These are phyloP conservation scores for Jamesozyma lodderae DNA, from an alignment of 805 yeast genomes.

Conservation along the genomic window DNA sequence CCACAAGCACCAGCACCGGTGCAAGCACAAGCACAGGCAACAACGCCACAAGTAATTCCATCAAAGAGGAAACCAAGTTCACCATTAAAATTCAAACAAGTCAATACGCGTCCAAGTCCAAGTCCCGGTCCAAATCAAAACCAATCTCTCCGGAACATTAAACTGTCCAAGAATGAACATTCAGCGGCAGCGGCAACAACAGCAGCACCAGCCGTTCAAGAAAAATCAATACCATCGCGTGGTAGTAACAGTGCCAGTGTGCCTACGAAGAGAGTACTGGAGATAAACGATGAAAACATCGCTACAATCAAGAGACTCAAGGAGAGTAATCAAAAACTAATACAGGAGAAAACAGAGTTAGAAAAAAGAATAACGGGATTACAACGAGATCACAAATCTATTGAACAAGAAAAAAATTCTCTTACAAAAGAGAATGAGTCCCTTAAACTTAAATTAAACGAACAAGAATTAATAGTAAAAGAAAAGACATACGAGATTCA, in stretches of 20 bases:
- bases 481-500: slow-evolving; percentile 17
- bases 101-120: background rate
- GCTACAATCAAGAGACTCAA: background rate
- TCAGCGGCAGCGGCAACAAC: background rate
- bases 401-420: slow-evolving; percentile 11
- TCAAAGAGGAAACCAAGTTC: slow-evolving; percentile 64
- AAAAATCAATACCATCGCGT: too few species aligned
- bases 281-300: too few species aligned
- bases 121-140: background rate
- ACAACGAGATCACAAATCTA: slow-evolving; percentile 1
- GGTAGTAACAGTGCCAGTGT: too few species aligned
- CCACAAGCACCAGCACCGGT: background rate
- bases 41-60: slow-evolving; percentile 35
- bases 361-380: background rate
- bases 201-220: background rate
- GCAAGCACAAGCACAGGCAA: background rate
- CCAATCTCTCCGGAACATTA: slow-evolving; percentile 2
- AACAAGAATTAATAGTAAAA: slow-evolving; percentile 16
- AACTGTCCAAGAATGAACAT: background rate
- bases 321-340: background rate
- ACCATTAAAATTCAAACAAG: slow-evolving; percentile 42
- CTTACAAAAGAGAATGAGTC: slow-evolving; percentile 1
- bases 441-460: slow-evolving; percentile 3
- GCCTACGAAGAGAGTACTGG: too few species aligned
- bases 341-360: background rate